phyloP scores from a whole-genome alignment of 2,329 filamentous ascomycete genomes.

The Hypomyces perniciosus region DNA sequence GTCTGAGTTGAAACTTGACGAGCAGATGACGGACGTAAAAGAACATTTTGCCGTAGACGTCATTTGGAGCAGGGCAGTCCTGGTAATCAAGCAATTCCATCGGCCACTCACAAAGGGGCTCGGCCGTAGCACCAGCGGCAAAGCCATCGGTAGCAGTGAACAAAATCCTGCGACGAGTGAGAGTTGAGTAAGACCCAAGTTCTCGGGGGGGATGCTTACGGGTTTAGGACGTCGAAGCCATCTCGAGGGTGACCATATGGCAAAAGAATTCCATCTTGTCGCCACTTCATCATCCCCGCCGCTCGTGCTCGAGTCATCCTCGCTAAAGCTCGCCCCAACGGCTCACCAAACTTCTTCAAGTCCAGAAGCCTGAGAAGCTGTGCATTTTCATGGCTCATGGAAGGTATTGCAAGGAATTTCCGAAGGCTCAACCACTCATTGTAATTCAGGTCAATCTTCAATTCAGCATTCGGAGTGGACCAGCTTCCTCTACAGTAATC shows the following conservation, averaged over 20 bases:
- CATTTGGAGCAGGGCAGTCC: constrained; percentile 15
- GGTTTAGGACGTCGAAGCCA: constrained; percentile 15
- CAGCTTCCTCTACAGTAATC: no score
- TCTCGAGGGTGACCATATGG: constrained; percentile 18
- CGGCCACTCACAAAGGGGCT: constrained; percentile 25
- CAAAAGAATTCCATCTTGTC: constrained; percentile 18
- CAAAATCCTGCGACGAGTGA: constrained; percentile 15
- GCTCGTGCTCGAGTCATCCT: constrained; percentile 17
- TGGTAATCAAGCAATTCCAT: constrained; percentile 20
- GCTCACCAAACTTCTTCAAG: constrained; percentile 6
- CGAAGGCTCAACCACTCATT: neutral
- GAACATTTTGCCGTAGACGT: constrained; percentile 25
- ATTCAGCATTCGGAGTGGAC: no score
- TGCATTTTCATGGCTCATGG: neutral
- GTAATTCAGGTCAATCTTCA: neutral
- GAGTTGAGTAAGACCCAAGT: neutral
- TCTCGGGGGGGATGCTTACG: constrained; percentile 15
- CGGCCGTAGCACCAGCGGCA: constrained; percentile 12
- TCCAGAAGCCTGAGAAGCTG: constrained; percentile 11
- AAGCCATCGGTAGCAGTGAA: neutral
- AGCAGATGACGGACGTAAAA: constrained; percentile 20
- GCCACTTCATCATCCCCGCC: constrained; percentile 17
- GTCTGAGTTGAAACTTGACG: constrained; percentile 16
- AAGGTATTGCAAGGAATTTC: no score
- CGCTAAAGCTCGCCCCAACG: neutral